These are phyloP conservation scores for Wickerhamiella siamensis DNA, from an alignment of 805 yeast genomes.

Conservation along the genomic window DNA sequence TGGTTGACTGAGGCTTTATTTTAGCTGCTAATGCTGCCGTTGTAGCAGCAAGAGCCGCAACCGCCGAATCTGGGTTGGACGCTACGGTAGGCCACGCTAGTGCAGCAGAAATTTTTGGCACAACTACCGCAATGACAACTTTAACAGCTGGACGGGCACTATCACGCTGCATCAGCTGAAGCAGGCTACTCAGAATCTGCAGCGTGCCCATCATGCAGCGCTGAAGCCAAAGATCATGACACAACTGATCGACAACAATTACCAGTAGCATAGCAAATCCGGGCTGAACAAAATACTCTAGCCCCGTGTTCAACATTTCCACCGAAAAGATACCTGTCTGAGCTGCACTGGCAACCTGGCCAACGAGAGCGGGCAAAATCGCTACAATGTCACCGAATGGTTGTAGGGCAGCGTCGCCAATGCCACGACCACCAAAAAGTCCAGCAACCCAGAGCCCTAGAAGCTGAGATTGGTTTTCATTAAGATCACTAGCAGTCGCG, in stretches of 20 bases:
- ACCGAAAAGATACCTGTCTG: constrained; percentile 40
- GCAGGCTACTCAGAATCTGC: not conserved
- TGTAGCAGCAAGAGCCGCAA: not conserved
- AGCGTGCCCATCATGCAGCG: constrained; percentile 1
- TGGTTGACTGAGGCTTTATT: not conserved
- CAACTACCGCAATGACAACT: not conserved
- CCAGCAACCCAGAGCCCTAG: constrained; percentile 68
- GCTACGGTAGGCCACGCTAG: not conserved
- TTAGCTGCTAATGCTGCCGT: not conserved
- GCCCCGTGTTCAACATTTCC: constrained; percentile 54
- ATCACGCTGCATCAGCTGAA: not conserved
- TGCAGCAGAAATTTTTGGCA: not conserved
- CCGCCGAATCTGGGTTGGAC: not conserved
- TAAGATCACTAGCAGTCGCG: constrained; percentile 10
- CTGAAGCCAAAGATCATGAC: constrained; percentile 28
- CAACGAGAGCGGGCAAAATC: constrained; percentile 58
- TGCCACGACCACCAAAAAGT: constrained; percentile 67
- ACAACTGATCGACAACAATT: constrained; percentile 39
- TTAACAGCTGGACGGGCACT: not conserved
- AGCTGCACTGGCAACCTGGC: constrained; percentile 53
- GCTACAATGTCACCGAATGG: constrained; percentile 52
- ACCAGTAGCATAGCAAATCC: constrained; percentile 47
- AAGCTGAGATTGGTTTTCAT: constrained; percentile 19
- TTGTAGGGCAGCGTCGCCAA: constrained; percentile 69
- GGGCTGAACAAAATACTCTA: constrained; percentile 77